A percentile compares a stretch with the other conserved stretches of the same genome.
These are phyloP conservation scores for Suhomyces sp. DNA, from an alignment of 805 yeast genomes.

Conservation along the genomic window DNA sequence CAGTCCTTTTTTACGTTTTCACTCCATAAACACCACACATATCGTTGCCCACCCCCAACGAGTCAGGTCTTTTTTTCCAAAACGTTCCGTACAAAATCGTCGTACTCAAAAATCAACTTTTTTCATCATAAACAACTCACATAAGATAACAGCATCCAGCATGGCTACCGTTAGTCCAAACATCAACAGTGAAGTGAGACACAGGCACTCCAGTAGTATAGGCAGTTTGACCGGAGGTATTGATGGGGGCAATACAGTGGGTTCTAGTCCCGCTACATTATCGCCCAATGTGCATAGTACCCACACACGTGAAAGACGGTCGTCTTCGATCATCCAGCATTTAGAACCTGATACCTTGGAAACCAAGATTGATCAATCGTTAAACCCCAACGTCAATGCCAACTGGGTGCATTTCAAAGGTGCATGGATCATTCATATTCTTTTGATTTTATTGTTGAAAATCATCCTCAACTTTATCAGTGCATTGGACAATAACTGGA, in stretches of 20 bases:
- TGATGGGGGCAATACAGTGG: neutral
- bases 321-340: constrained; percentile 86
- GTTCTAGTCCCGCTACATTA: constrained; percentile 6
- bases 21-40: neutral
- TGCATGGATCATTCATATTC: constrained; percentile 93
- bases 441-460: constrained; percentile 71
- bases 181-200: constrained; percentile 1
- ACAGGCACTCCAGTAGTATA: constrained; percentile 12
- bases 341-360: constrained; percentile 91
- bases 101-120: neutral
- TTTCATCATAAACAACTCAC: neutral
- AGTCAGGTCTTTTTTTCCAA: neutral
- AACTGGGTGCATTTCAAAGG: constrained; percentile 96
- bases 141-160: neutral
- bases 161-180: constrained; percentile 4
- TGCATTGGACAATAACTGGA: constrained; percentile 74
- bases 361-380: constrained; percentile 85
- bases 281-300: constrained; percentile 28
- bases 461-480: constrained; percentile 77
- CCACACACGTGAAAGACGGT: constrained; percentile 55
- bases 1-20: neutral
- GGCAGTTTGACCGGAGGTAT: constrained; percentile 10
- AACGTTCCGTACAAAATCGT: neutral
- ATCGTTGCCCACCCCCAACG: neutral
- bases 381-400: constrained; percentile 88